A percentile compares a stretch with the other conserved stretches of the same genome.
phyloP scores from a whole-genome alignment of 805 yeast species.

The Cyberlindnera euphorbiiphila region DNA sequence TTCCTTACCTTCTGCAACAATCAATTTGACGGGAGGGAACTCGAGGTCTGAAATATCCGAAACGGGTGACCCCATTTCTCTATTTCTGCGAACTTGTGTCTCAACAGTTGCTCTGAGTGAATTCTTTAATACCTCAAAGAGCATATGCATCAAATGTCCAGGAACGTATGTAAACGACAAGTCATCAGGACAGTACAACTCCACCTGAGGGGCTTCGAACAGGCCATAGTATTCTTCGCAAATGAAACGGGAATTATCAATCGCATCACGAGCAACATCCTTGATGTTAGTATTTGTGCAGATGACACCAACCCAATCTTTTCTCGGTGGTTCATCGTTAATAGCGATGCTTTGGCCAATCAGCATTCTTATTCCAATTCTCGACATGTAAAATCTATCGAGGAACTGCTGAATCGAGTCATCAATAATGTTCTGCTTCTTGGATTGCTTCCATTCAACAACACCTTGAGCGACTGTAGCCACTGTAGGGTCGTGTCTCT shows the following conservation, averaged over 20 bases:
- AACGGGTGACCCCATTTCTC: conserved; percentile 28
- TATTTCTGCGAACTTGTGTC: conserved; percentile 57
- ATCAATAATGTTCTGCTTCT: conserved; percentile 50
- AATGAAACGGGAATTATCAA: conserved; percentile 84
- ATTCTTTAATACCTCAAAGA: conserved; percentile 84
- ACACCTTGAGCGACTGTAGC: conserved; percentile 92
- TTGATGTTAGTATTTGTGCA: conserved; percentile 80
- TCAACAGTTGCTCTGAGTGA: conserved; percentile 88
- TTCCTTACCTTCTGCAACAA: conserved; percentile 84
- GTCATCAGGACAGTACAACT: conserved; percentile 60
- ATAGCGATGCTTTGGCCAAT: conserved; percentile 93
- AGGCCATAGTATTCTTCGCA: conserved; percentile 90
- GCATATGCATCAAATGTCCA: conserved; percentile 87
- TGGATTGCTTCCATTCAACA: conserved; percentile 73
- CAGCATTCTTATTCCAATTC: conserved; percentile 90
- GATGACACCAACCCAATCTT: conserved; percentile 83
- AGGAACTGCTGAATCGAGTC: conserved; percentile 74
- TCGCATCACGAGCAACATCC: conserved; percentile 82
- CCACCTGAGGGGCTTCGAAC: conserved; percentile 81
- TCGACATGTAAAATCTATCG: conserved; percentile 83
- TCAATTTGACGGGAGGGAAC: conserved; percentile 82
- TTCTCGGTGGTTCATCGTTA: conserved; percentile 58
- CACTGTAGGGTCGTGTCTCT: conserved; percentile 88
- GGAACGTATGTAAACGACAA: conserved; percentile 88
- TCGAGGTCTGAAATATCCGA: conserved; percentile 53